A percentile compares a stretch with the other conserved stretches of the same genome.
Evolutionary conservation across 148 eudicot genomes (phyloP).

Genomic region (Spergularia marina): DNA sequence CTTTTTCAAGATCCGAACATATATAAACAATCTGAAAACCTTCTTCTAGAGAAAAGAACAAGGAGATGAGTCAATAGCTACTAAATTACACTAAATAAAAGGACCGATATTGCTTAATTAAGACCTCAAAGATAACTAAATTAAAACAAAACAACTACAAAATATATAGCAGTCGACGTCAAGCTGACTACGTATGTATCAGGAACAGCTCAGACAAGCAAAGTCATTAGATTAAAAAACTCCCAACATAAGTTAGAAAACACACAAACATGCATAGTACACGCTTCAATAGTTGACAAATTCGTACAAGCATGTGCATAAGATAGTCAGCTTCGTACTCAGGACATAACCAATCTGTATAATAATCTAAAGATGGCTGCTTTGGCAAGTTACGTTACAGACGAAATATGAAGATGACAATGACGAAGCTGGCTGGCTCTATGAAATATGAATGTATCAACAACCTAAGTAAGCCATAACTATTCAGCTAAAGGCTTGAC

Average conservation of each 20-base stretch:
- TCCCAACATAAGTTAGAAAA: not conserved
- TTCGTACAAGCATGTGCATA: not conserved
- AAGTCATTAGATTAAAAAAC: not conserved
- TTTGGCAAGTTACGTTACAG: not conserved
- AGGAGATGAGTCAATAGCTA: slow-evolving; percentile 3
- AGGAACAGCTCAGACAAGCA: slow-evolving; percentile 19
- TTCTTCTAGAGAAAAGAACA: not conserved
- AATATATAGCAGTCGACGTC: not conserved
- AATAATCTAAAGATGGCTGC: not conserved
- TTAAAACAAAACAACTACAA: not conserved
- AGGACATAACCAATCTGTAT: not conserved
- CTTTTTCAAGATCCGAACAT: not conserved
- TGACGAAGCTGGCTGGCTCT: not conserved
- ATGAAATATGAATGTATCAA: not conserved
- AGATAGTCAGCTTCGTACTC: not conserved
- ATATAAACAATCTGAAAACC: not conserved
- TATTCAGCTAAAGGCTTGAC: slow-evolving; percentile 8
- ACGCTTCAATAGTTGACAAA: not conserved
- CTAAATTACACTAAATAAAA: not conserved
- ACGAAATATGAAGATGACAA: not conserved
- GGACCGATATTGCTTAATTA: not conserved
- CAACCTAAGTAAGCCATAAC: not conserved
- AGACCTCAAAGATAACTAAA: not conserved
- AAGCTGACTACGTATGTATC: not conserved
- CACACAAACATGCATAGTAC: slow-evolving; percentile 10